Conservation (phyloP, 2,329 filamentous ascomycete species). For the Colletotrichum siamense region DNA sequence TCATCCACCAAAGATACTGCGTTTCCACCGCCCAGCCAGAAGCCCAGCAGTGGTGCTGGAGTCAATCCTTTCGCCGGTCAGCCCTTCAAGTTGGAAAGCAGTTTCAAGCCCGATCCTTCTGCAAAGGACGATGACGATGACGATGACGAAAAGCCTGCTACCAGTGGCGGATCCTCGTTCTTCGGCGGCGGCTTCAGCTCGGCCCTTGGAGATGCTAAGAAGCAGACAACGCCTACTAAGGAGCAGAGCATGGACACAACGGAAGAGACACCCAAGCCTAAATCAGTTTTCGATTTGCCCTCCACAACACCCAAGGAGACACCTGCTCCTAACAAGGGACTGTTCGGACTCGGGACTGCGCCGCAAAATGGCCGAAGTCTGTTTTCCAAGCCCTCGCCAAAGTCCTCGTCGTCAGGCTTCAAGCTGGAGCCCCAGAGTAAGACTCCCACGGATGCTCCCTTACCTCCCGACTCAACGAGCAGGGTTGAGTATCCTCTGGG, state of each 20-base stretch:
- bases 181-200: constrained; percentile 69
- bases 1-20: constrained; percentile 41
- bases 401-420: constrained; percentile 16
- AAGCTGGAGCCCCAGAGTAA: constrained; percentile 38
- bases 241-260: constrained; percentile 59
- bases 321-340: constrained; percentile 45
- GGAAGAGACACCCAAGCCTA: constrained; percentile 39
- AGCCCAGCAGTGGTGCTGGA: constrained; percentile 41
- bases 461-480: constrained; percentile 63
- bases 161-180: constrained; percentile 51
- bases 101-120: constrained; percentile 69
- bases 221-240: constrained; percentile 44
- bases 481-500: constrained; percentile 54
- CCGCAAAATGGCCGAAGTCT: constrained; percentile 27
- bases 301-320: constrained; percentile 59
- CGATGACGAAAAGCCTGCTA: constrained; percentile 56
- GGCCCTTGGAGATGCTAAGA: constrained; percentile 56
- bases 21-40: constrained; percentile 44
- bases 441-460: constrained; percentile 42
- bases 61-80: constrained; percentile 35
- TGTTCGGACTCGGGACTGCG: constrained; percentile 42
- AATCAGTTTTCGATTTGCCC: constrained; percentile 26
- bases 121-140: constrained; percentile 66
- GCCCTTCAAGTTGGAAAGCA: constrained; percentile 71
- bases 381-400: constrained; percentile 26